Base-by-base conservation (phyloP, 2,329 filamentous ascomycete species). In the Pseudofabraea citricarpa region DNA sequence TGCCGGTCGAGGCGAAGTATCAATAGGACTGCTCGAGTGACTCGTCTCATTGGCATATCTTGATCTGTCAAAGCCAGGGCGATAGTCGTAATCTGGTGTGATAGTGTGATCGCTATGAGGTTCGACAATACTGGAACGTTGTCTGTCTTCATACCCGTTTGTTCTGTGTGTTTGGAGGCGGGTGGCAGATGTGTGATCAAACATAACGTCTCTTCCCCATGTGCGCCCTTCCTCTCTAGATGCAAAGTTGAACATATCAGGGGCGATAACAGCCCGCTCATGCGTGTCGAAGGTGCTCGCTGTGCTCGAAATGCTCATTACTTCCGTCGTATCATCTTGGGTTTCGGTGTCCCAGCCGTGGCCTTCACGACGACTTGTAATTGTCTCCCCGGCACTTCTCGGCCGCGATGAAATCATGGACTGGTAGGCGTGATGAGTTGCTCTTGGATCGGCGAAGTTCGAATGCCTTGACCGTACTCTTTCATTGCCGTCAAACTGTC, bases 301-400 rank as follows among this genome's bases (percentile, higher is more conserved):
- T 8, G 43, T 46, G 32, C 49, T 55, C 2, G 47, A 52, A 4
- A 55, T 43, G 35, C 55, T 59, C 15, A 40, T 53, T 10, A 48
- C 47, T 41, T 62, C 58, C 2, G 55, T 59, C 13, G 49, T 39
- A 6, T 57, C 57, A 12, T 51, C 54, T 41, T 58, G 55, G 2
- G 54, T 58, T 8, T 57, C 54, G 1, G 59, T 60, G 43, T 63
- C 60, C 59, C 59, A 62, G 6, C 58, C 61, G 52, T 62, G 56
- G n/a, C 59, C 60, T 19, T 61, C 57, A 16, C 57, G 55, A 40
- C 54, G 47, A 31, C 56, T 58, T 6, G 53, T 60, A 3, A 63
- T 47, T 0, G 59, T 62, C 43, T 63, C 60, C 8, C 58, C 58
- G 16, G 60, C 58, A 40, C 57, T 61, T 13, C 53, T 52, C 31